Conservation (phyloP, 768 basidiomycete species). For the Pleurotus salmoneostramineus region DNA sequence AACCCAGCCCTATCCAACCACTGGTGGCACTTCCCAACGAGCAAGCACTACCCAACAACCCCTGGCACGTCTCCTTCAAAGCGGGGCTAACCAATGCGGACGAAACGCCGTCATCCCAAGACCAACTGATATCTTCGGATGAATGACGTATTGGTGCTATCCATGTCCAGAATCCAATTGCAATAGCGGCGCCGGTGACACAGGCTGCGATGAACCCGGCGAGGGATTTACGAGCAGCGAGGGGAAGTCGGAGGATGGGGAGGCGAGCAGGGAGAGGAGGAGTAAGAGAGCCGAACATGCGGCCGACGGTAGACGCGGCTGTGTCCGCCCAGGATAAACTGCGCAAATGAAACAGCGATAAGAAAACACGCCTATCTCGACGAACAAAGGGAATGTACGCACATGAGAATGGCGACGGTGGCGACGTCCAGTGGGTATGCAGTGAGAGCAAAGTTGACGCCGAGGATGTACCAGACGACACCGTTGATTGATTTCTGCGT, state of each 20-base stretch:
- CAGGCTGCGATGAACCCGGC: slow-evolving; percentile 82
- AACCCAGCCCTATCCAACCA: slow-evolving; percentile 48
- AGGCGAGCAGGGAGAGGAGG: slow-evolving; percentile 32
- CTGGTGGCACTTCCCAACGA: slow-evolving; percentile 18
- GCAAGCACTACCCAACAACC: slow-evolving; percentile 9
- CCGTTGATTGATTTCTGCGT: slow-evolving; percentile 71
- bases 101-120: slow-evolving; percentile 50
- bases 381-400: slow-evolving; percentile 24
- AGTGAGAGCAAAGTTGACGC: slow-evolving; percentile 72
- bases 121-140: slow-evolving; percentile 44
- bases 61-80: slow-evolving; percentile 1
- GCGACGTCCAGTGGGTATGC: slow-evolving; percentile 85
- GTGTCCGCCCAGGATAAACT: slow-evolving; percentile 97
- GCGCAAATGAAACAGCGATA: slow-evolving; percentile 2
- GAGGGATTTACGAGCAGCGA: slow-evolving; percentile 79
- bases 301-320: slow-evolving; percentile 86
- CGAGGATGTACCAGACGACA: slow-evolving; percentile 88
- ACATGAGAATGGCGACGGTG: slow-evolving; percentile 88
- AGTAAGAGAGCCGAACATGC: slow-evolving; percentile 74
- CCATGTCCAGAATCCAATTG: slow-evolving; percentile 68
- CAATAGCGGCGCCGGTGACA: slow-evolving; percentile 65
- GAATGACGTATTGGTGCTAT: slow-evolving; percentile 43
- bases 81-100: slow-evolving; percentile 14
- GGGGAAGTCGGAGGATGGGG: slow-evolving; percentile 51
- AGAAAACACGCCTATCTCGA: not conserved